These are phyloP conservation scores for Dryas alaskensis DNA, from an alignment of 306 rosid genomes.

Conservation along the genomic window DNA sequence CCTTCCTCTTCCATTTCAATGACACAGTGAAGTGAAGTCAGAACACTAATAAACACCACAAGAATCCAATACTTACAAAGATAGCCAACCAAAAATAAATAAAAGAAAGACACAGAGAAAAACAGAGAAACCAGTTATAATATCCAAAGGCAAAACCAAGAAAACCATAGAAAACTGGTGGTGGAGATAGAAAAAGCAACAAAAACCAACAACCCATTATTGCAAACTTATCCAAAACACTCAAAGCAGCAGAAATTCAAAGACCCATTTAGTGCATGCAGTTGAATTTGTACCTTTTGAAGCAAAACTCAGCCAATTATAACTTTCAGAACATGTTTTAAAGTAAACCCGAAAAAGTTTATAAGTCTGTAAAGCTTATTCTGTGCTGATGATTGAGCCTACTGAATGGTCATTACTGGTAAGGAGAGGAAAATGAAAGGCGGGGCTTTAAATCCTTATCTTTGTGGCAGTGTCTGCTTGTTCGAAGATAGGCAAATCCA, in stretches of 20 bases:
- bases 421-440: slow-evolving; percentile 76
- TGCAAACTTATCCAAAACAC: slow-evolving; percentile 5
- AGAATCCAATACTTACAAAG: background rate
- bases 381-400: slow-evolving; percentile 36
- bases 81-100: background rate
- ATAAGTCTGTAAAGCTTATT: slow-evolving; percentile 25
- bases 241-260: slow-evolving; percentile 22
- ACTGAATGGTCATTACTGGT: slow-evolving; percentile 16
- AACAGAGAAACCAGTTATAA: background rate
- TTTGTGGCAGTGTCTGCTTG: slow-evolving; percentile 20
- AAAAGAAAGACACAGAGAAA: background rate
- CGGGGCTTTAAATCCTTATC: slow-evolving; percentile 88
- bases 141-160: slow-evolving; percentile 10
- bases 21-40: slow-evolving; percentile 1
- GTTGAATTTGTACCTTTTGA: slow-evolving; percentile 10
- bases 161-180: slow-evolving; percentile 15
- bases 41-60: slow-evolving; percentile 5
- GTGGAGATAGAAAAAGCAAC: slow-evolving; percentile 13
- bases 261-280: background rate
- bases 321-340: background rate
- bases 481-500: slow-evolving; percentile 22
- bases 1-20: background rate
- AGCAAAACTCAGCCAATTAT: slow-evolving; percentile 3
- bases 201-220: slow-evolving; percentile 31
- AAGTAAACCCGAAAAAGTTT: slow-evolving; percentile 10